Conservation (phyloP, 1,284 basidiomycete species). For the Cystobasidium slooffiae region DNA sequence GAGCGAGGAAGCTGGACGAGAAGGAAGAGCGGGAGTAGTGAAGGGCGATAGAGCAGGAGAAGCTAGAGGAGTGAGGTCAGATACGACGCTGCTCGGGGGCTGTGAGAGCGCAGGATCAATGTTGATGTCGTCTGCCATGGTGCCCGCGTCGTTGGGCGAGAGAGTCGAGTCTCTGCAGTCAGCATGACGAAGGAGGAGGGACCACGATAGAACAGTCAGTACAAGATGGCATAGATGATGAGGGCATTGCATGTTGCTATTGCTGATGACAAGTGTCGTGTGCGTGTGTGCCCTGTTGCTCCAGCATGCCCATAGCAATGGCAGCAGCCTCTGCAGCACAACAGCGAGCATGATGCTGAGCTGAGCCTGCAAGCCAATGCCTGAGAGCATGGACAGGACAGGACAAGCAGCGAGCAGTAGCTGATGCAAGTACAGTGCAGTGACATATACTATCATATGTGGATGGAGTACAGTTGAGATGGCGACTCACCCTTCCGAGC, state of each 20-base stretch:
- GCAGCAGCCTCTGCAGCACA: too few relatives aligned
- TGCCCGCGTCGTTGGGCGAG: background rate
- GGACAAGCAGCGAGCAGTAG: background rate
- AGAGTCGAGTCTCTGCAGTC: background rate
- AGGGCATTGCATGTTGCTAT: too few relatives aligned
- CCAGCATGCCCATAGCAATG: too few relatives aligned
- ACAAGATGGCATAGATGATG: too few relatives aligned
- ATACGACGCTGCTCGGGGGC: slow-evolving; percentile 14
- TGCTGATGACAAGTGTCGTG: too few relatives aligned
- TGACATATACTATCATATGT: background rate
- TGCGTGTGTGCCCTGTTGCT: too few relatives aligned
- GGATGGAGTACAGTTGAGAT: background rate
- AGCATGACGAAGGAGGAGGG: too few relatives aligned
- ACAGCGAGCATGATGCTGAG: too few relatives aligned
- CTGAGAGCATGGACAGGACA: too few relatives aligned
- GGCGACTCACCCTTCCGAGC: slow-evolving; percentile 7
- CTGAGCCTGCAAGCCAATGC: too few relatives aligned
- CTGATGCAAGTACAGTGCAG: background rate
- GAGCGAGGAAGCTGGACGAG: slow-evolving; percentile 9
- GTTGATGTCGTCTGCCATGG: slow-evolving; percentile 24
- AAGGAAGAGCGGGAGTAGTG: background rate
- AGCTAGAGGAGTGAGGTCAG: slow-evolving; percentile 24
- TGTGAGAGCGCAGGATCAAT: slow-evolving; percentile 12
- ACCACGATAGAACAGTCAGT: too few relatives aligned
- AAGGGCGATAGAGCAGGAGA: slow-evolving; percentile 11